Conservation (phyloP, 225 moss, liverwort and hornwort species). For the Thuidium tamariscinum region DNA sequence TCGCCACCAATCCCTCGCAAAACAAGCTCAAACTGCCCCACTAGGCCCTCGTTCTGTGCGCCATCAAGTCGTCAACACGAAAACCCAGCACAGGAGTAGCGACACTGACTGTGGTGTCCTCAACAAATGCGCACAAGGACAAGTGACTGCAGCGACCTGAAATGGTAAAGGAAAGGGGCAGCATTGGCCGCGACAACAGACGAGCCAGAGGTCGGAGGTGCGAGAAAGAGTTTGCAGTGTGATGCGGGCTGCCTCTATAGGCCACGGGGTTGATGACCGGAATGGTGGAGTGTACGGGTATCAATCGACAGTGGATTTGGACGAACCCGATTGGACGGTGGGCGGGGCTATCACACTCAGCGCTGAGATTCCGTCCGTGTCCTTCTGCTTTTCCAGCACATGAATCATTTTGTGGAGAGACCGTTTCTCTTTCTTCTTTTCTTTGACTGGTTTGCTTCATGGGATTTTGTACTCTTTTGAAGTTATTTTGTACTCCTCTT, state of each 20-base stretch:
- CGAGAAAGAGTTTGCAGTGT: neutral
- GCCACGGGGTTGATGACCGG: neutral
- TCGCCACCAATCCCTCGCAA: neutral
- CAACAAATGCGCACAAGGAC: neutral
- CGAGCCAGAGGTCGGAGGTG: neutral
- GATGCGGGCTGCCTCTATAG: neutral
- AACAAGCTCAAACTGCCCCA: neutral
- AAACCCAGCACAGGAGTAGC: neutral
- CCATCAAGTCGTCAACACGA: neutral
- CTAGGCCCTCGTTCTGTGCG: neutral
- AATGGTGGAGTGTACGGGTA: rapidly evolving
- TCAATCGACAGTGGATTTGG: neutral
- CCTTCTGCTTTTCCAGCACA: neutral
- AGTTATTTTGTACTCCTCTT: neutral
- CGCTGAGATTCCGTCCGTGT: neutral
- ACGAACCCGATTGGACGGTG: neutral
- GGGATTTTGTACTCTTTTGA: neutral
- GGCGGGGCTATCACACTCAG: neutral
- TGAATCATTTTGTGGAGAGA: neutral
- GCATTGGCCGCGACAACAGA: neutral
- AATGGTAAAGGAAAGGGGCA: neutral
- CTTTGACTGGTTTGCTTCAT: neutral
- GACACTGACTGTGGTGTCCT: neutral
- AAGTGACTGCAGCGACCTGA: neutral
- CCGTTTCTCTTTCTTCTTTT: neutral